Percentiles rank a stretch among this genome's conserved stretches.
Evolutionary conservation across 768 basidiomycete genomes (phyloP).

Genomic region (Mycena sanguinolenta): DNA sequence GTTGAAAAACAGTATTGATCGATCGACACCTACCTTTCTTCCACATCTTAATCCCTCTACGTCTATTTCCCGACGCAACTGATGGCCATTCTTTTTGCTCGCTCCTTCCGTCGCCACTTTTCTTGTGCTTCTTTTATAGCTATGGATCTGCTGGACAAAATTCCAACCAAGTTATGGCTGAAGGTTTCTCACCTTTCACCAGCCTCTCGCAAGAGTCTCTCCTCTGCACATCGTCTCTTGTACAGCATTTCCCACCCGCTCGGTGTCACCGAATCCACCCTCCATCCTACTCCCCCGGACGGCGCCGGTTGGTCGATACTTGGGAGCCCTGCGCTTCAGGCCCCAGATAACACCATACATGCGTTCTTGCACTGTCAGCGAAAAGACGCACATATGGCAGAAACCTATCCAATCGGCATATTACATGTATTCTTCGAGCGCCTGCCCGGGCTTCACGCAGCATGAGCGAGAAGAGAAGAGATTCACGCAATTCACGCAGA

Average conservation of each 20-base stretch:
- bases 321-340: not conserved
- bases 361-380: not conserved
- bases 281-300: not conserved
- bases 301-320: not conserved
- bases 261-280: not conserved
- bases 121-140: not conserved
- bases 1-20: too few relatives aligned
- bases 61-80: too few relatives aligned
- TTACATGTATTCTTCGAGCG: not conserved
- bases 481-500: not conserved
- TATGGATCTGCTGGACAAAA: not conserved
- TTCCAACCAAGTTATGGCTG: not conserved
- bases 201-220: not conserved
- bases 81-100: too few relatives aligned
- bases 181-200: not conserved
- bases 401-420: not conserved
- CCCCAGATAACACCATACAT: not conserved
- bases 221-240: not conserved
- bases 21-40: too few relatives aligned
- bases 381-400: not conserved
- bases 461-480: not conserved
- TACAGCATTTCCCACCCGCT: not conserved
- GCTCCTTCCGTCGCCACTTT: too few relatives aligned
- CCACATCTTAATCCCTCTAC: too few relatives aligned
- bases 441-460: not conserved